These are phyloP conservation scores for Geranomyces variabilis DNA, from an alignment of 192 early-diverging fungal genomes.

Conservation along the genomic window DNA sequence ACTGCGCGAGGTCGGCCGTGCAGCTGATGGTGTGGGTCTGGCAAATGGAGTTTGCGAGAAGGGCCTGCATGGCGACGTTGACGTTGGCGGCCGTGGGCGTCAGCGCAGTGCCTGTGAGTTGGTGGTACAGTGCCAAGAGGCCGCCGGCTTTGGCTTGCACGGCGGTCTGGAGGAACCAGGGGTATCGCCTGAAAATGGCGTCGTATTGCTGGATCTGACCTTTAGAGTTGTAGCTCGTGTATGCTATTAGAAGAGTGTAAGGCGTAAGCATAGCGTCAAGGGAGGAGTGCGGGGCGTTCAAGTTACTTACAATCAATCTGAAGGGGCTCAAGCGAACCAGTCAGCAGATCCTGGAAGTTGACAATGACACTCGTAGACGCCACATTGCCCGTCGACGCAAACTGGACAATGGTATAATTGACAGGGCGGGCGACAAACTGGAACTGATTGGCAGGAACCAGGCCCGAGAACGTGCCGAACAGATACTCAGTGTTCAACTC, in stretches of 20 bases:
- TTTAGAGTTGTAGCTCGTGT: neutral
- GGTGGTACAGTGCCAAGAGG: neutral
- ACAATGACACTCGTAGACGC: conserved; percentile 6
- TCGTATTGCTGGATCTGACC: conserved; percentile 3
- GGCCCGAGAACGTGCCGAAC: conserved; percentile 1
- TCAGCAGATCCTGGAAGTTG: neutral
- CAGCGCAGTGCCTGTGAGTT: neutral
- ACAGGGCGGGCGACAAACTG: neutral
- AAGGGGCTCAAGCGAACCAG: neutral
- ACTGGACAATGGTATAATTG: conserved; percentile 3
- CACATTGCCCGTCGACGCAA: neutral
- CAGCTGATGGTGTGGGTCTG: neutral
- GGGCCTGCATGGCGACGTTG: neutral
- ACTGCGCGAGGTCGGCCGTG: neutral
- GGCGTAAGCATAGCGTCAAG: too few species aligned
- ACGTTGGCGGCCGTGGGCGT: neutral
- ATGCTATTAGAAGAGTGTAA: neutral
- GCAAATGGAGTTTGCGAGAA: conserved; percentile 9
- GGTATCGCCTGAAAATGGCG: conserved; percentile 7
- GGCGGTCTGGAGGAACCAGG: neutral
- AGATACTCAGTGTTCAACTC: conserved; percentile 15
- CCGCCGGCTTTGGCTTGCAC: neutral
- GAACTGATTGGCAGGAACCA: neutral
- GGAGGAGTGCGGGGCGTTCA: too few species aligned
- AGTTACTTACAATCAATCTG: neutral